Base-by-base conservation (phyloP, 495 filamentous ascomycete genomes). In the Margaritispora aquatica region DNA sequence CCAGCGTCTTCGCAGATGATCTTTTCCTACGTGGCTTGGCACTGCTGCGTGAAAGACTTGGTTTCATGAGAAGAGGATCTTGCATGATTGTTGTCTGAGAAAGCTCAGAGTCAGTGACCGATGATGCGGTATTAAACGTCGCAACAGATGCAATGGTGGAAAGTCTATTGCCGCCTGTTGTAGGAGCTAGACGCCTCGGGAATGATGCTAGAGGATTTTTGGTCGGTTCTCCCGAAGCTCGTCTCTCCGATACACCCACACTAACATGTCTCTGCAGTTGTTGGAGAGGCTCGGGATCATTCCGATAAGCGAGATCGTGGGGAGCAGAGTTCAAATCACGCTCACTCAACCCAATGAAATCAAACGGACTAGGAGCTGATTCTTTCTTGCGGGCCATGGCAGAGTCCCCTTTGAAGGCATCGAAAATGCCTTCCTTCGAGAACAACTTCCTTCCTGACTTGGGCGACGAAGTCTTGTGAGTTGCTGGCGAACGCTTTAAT, bases 91-190 rank as follows among this genome's bases (percentile, higher is more conserved):
- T 80, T 9, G 77, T 72, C 13, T 80, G 71, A 4, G 79, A 81
- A 9, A 81, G 52, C 26, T 66, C 63, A 31, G 69, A 71, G 19
- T 60, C 59, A 51, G 58, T 55, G 74, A 73, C 9, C 74, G 76
- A 27, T 67, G 73, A 38, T 67, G 59, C 21, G 27, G 76, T 77
- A 56, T 73, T 82, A 64, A 83, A 76, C 1, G 83, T 83, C 59
- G 87, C 85, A 10, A 77, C 73, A 55, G 88, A 88, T 9, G 79
- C 75, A 54, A 90, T 90, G 0, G 88, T 90, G n/a, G 88, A 89
- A 24, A 91, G 71, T 58, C 82, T 80, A 63, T 88, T 82, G n/a
- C 73, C 64, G 7, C 85, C 84, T 17, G 80, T 88, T 17, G 76
- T 84, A 1, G 88, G 86, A 57, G 82, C 80, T 26, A 41, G 54